Base-by-base conservation (phyloP, 371 early-diverging fungal species). In the Mortierella polycephala region DNA sequence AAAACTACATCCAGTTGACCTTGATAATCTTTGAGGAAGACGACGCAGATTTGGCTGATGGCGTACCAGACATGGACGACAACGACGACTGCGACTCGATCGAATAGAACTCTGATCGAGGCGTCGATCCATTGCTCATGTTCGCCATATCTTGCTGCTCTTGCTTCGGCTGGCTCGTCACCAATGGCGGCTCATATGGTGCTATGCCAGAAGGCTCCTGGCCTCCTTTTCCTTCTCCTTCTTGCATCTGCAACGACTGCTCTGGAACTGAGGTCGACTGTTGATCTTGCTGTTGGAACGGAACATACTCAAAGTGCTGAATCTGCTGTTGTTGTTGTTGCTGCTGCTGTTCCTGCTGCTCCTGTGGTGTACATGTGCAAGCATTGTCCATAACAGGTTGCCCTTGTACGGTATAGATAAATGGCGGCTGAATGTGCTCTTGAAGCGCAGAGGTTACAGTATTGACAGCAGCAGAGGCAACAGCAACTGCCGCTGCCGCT, bases 401-500 rank as follows among this genome's bases (percentile, higher is more conserved):
- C n/a, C 37, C 47, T 16, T 65, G 72, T 0, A 66, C 72, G 5
- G 72, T 66, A 61, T 71, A 71, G 60, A 71, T 64, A 21, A 71
- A 64, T 0, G 71, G 71, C 4, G 52, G 71, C 46, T 57, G 64
- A 7, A 75, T 75, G 21, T 75, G 75, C 8, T 71, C 76, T 8
- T 50, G 62, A 37, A 76, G 67, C 2, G 64, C 67, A 7, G 76
- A 70, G 39, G 67, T 65, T 37, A 75, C 60, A 13, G 75, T 70
- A 30, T 60, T 66, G n/a, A 66, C 66, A 6, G 70, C 70, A 0
- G 70, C 73, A n/a, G 73, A 67, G 14, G 73, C 73, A n/a, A 53
- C 73, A 20, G 74, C 71, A 3, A 64, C 67, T 1, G 67, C 76
- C 37, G 67, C 63, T 20, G 75, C 69, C 44, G 71, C 72, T 14